These are phyloP conservation scores for Trichoderma sp. DNA, from an alignment of 2,329 filamentous ascomycete species.

Conservation along the genomic window DNA sequence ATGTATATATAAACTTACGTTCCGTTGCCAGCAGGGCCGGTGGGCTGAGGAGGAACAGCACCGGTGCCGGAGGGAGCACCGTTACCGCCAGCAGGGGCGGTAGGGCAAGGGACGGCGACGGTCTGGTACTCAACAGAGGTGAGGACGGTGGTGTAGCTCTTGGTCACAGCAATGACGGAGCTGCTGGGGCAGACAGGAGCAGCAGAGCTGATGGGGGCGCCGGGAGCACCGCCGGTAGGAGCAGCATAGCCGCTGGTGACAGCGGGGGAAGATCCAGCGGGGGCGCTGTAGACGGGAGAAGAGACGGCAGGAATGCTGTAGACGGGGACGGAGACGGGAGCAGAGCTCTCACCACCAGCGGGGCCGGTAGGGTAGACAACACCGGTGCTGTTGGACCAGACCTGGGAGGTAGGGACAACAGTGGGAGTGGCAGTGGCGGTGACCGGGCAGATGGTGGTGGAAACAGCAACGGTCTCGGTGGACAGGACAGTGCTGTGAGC, in stretches of 20 bases:
- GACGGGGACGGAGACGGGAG: constrained; percentile 38
- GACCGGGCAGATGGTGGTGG: constrained; percentile 42
- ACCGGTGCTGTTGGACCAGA: constrained; percentile 25
- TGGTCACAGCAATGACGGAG: constrained; percentile 53
- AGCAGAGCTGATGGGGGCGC: constrained; percentile 6
- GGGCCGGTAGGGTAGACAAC: constrained; percentile 18
- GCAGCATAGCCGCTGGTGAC: constrained; percentile 21
- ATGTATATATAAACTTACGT: constrained; percentile 23
- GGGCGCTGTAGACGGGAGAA: constrained; percentile 26
- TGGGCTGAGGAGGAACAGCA: constrained; percentile 39
- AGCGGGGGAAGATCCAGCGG: constrained; percentile 4
- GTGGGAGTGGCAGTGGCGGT: constrained; percentile 30
- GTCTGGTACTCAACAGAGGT: constrained; percentile 54
- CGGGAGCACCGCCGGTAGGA: constrained; percentile 13
- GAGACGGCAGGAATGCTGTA: constrained; percentile 50
- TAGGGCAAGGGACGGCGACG: constrained; percentile 44
- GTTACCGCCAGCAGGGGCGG: constrained; percentile 26
- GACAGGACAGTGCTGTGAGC: constrained; percentile 36
- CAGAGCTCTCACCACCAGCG: background rate
- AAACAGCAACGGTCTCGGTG: constrained; percentile 39
- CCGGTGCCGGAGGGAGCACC: constrained; percentile 37
- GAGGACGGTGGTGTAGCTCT: constrained; percentile 54
- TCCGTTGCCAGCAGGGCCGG: constrained; percentile 39
- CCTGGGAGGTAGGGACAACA: constrained; percentile 22
- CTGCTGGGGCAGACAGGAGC: constrained; percentile 29